Conservation (phyloP, 2,329 filamentous ascomycete genomes). For the Aspergillus quadrilineatus region DNA sequence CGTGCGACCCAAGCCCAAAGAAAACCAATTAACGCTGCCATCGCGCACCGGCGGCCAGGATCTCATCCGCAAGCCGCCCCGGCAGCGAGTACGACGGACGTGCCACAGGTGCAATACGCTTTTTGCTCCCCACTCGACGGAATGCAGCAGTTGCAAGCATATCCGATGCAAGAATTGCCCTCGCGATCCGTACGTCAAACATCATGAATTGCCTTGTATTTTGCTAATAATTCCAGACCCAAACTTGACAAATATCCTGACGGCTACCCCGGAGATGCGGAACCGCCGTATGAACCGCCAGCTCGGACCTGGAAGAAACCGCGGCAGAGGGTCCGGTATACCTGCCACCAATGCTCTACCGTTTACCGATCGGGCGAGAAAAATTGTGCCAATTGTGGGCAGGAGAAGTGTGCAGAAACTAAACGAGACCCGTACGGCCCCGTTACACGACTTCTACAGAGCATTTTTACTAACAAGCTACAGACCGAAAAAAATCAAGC, state of each 20-base stretch:
- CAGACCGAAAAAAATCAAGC: slow-evolving; percentile 43
- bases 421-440: slow-evolving; percentile 43
- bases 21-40: slow-evolving; percentile 49
- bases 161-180: slow-evolving; percentile 77
- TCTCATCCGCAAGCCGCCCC: slow-evolving; percentile 67
- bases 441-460: neutral
- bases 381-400: slow-evolving; percentile 40
- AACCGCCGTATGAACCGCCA: slow-evolving; percentile 34
- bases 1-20: slow-evolving; percentile 48
- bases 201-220: neutral
- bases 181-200: slow-evolving; percentile 67
- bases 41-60: slow-evolving; percentile 68
- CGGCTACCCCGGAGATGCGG: slow-evolving; percentile 46
- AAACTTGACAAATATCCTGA: slow-evolving; percentile 46
- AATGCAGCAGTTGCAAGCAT: slow-evolving; percentile 70
- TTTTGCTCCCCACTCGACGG: slow-evolving; percentile 60
- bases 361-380: slow-evolving; percentile 34
- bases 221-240: slow-evolving; percentile 27
- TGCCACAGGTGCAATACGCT: slow-evolving; percentile 72
- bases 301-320: slow-evolving; percentile 40
- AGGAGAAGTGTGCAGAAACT: slow-evolving; percentile 43
- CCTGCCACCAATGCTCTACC: slow-evolving; percentile 41
- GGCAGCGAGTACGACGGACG: slow-evolving; percentile 69
- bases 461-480: slow-evolving; percentile 13
- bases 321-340: slow-evolving; percentile 41